These are phyloP conservation scores for Cutaneotrichosporon cyanovorans DNA, from an alignment of 1,284 basidiomycete species.

Conservation along the genomic window DNA sequence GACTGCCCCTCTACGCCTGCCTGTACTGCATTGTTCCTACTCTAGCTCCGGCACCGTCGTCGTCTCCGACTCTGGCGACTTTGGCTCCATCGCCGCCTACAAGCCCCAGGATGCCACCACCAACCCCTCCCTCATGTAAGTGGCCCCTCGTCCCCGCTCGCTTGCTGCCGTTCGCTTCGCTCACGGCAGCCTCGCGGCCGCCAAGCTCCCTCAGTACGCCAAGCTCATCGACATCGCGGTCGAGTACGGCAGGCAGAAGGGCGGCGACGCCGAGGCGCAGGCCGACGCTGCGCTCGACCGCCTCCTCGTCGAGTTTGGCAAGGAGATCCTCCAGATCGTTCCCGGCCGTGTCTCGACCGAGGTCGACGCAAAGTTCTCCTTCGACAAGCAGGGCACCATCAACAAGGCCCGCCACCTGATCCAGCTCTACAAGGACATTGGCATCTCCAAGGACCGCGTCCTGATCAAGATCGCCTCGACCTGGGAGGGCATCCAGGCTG, in stretches of 20 bases:
- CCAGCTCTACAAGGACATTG: constrained; percentile 82
- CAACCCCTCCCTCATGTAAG: constrained; percentile 69
- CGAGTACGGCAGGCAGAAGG: constrained; percentile 71
- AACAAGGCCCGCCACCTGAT: constrained; percentile 82
- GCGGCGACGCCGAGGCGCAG: constrained; percentile 62
- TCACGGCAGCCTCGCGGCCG: constrained; percentile 72
- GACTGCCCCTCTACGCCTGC: constrained; percentile 70
- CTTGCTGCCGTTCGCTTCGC: constrained; percentile 19
- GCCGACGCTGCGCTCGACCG: constrained; percentile 74
- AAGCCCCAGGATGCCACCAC: constrained; percentile 92
- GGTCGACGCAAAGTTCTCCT: constrained; percentile 94
- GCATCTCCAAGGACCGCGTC: constrained; percentile 85
- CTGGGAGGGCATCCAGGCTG: constrained; percentile 99
- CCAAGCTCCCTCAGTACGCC: constrained; percentile 80
- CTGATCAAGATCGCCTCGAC: constrained; percentile 99
- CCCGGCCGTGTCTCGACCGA: constrained; percentile 98
- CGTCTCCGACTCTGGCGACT: constrained; percentile 80
- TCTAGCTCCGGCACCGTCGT: constrained; percentile 73
- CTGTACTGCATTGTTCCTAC: constrained; percentile 44
- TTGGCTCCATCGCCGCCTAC: constrained; percentile 68
- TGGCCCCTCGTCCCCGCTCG: background rate
- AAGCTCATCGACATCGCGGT: constrained; percentile 77
- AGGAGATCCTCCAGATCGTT: constrained; percentile 89
- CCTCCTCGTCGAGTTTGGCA: constrained; percentile 92
- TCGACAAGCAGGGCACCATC: constrained; percentile 54